Conservation (phyloP, 805 yeast genomes). For the Candida railenensis region DNA sequence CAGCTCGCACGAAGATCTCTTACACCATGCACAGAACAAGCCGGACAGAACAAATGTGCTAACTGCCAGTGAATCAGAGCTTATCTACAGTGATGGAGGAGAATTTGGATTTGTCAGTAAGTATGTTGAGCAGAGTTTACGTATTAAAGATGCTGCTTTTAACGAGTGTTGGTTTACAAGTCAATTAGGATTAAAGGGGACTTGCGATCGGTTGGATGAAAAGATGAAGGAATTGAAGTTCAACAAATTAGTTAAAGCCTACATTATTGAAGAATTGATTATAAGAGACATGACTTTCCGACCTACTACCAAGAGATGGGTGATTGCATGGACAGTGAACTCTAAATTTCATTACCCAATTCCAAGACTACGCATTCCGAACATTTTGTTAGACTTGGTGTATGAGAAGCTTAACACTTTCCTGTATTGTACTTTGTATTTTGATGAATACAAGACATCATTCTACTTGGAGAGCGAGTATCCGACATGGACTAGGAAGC, state of each 20-base stretch:
- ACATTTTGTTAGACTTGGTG: background rate
- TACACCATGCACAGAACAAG: slow-evolving; percentile 7
- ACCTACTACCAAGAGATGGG: slow-evolving; percentile 16
- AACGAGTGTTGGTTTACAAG: slow-evolving; percentile 17
- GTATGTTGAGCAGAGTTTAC: slow-evolving; percentile 12
- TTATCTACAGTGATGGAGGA: slow-evolving; percentile 15
- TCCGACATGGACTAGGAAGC: slow-evolving; percentile 3
- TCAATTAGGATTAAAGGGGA: slow-evolving; percentile 16
- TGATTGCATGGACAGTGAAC: slow-evolving; percentile 15
- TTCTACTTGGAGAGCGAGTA: background rate
- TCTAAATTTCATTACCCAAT: background rate
- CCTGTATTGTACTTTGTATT: background rate
- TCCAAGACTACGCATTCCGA: background rate
- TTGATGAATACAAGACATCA: background rate
- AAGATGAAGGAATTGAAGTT: slow-evolving; percentile 3
- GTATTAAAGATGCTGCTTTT: slow-evolving; percentile 4
- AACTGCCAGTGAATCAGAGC: slow-evolving; percentile 10
- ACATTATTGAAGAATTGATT: slow-evolving; percentile 8
- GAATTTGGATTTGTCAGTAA: slow-evolving; percentile 14
- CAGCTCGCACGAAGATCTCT: slow-evolving; percentile 7
- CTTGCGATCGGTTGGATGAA: slow-evolving; percentile 5
- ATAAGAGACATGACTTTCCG: background rate
- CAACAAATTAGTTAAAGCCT: slow-evolving; percentile 2
- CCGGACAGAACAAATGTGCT: slow-evolving; percentile 9
- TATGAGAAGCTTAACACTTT: background rate